These are phyloP conservation scores for Lentinula sp. DNA, from an alignment of 768 basidiomycete genomes.

Conservation along the genomic window DNA sequence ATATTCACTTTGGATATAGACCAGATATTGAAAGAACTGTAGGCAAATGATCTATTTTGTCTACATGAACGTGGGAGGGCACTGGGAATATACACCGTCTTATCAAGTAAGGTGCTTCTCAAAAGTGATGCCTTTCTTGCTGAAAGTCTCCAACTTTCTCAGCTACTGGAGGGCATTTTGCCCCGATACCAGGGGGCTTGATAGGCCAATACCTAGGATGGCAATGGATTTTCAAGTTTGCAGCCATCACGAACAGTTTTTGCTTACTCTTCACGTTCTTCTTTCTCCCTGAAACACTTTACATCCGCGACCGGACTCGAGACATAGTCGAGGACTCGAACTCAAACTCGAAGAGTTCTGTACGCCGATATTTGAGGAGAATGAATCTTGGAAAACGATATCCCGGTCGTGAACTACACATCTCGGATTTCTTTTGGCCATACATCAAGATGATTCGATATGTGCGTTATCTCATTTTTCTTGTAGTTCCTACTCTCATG, in stretches of 20 bases:
- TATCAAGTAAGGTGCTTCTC: neutral
- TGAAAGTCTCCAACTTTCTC: neutral
- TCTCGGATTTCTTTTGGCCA: constrained; percentile 1
- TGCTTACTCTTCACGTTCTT: constrained; percentile 1
- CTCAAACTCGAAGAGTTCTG: neutral
- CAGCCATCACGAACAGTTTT: neutral
- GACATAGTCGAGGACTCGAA: neutral
- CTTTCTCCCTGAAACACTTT: constrained; percentile 4
- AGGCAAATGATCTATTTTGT: constrained; percentile 1
- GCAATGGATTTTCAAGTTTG: constrained; percentile 4
- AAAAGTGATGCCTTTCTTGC: neutral
- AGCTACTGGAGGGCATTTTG: constrained; percentile 1
- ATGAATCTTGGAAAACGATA: neutral
- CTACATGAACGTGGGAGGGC: constrained; percentile 6
- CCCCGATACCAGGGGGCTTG: constrained; percentile 1
- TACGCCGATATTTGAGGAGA: neutral
- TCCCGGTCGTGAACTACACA: neutral
- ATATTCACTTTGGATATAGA: neutral
- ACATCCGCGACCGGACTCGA: neutral
- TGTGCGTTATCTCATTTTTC: neutral
- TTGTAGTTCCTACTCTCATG: neutral
- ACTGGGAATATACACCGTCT: neutral
- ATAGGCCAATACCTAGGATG: constrained; percentile 5
- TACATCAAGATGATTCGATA: constrained; percentile 5
- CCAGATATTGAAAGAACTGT: neutral